phyloP scores from a whole-genome alignment of 2,329 filamentous ascomycete species.

The Aspergillus vadensis region DNA sequence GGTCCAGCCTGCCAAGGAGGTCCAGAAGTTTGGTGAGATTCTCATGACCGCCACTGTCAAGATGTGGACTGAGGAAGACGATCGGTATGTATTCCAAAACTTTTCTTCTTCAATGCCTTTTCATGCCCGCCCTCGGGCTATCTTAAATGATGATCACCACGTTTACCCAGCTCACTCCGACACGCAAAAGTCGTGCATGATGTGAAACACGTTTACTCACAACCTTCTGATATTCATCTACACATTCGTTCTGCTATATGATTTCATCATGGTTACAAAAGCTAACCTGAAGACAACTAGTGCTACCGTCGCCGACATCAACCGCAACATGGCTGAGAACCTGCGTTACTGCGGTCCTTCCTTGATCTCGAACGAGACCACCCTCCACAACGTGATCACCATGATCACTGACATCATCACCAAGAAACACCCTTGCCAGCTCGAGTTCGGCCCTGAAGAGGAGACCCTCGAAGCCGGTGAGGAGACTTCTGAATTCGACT shows the following conservation, averaged over 20 bases:
- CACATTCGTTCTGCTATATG: conserved; percentile 19
- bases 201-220: conserved; percentile 72
- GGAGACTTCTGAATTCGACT: conserved; percentile 93
- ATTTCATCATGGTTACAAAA: conserved; percentile 23
- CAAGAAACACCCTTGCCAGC: conserved; percentile 88
- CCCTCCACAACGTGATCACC: conserved; percentile 74
- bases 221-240: conserved; percentile 39
- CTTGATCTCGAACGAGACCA: conserved; percentile 71
- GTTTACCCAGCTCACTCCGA: conserved; percentile 99
- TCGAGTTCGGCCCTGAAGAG: conserved; percentile 80
- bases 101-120: conserved; percentile 18
- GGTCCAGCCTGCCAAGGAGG: conserved; percentile 73
- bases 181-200: conserved; percentile 76
- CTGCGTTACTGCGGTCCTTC: conserved; percentile 89
- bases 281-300: conserved; percentile 57
- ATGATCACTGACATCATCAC: conserved; percentile 78
- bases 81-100: conserved; percentile 71
- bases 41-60: conserved; percentile 81
- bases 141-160: conserved; percentile 76
- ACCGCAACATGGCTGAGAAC: conserved; percentile 86
- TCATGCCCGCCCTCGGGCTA: neutral
- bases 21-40: conserved; percentile 82
- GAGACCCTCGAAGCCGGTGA: conserved; percentile 72
- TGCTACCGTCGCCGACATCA: conserved; percentile 89
- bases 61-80: conserved; percentile 85